Conservation (phyloP, 345 rosid species). For the Gossypium longicalyx region DNA sequence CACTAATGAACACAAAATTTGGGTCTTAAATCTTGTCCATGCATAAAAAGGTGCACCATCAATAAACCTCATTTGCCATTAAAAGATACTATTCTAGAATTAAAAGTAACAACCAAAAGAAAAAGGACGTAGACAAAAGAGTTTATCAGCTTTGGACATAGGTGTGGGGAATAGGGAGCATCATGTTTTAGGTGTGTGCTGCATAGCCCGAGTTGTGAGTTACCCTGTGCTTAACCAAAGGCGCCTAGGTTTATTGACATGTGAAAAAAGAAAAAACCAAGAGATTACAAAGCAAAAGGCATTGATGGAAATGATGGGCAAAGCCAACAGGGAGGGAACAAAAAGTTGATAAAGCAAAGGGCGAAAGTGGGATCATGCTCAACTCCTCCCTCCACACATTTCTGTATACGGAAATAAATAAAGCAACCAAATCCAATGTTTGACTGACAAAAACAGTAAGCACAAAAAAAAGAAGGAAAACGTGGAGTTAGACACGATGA, state of each 20-base stretch:
- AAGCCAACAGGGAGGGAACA: conserved; percentile 3
- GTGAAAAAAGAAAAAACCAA: not conserved
- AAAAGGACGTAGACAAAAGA: not conserved
- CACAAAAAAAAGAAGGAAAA: not conserved
- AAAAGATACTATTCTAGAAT: not conserved
- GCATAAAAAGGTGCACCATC: no score
- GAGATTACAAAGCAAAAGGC: not conserved
- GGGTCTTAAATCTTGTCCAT: not conserved
- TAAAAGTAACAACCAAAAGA: not conserved
- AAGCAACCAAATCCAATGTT: conserved; percentile 20
- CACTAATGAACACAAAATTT: no score
- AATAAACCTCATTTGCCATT: no score
- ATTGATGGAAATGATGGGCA: not conserved
- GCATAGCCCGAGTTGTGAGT: not conserved
- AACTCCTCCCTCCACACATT: conserved; percentile 18
- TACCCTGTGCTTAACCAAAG: not conserved
- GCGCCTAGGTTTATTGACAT: conserved; percentile 2
- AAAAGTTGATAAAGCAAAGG: conserved; percentile 13
- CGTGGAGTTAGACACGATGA: conserved; percentile 11
- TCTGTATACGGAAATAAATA: conserved; percentile 14
- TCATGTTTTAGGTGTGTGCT: not conserved
- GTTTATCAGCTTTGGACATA: not conserved
- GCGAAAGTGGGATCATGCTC: conserved; percentile 39
- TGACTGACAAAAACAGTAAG: conserved; percentile 24
- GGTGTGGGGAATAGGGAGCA: conserved; percentile 6